Base-by-base conservation (phyloP, 257 asterid species). In the Ocimum tenuiflorum region DNA sequence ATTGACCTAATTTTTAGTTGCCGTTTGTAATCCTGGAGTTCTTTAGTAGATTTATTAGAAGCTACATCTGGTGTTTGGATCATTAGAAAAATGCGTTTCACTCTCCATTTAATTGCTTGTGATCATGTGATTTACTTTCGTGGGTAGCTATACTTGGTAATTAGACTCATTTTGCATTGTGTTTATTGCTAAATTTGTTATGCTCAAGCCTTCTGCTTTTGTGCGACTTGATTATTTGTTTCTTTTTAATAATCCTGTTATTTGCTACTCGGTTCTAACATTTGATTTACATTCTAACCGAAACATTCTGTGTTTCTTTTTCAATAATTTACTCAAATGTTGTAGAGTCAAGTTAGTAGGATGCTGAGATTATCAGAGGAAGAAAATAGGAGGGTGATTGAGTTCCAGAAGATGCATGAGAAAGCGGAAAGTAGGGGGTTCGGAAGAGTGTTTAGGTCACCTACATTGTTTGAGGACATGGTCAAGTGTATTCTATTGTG, bases 381-480 rank as follows among this genome's bases (percentile, higher is more conserved):
- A 67, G 97, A 91, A 49, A 59, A 77, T 66, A 56, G 24, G 72
- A 78, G 68, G 74, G 79, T 88, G 78, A 73, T 73, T 62, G 82
- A 80, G 72, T 91, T 91, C 69, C 91, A 81, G 47, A 77, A 80
- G 71, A 69, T 88, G 38, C 80, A 79, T n/a, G 62, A 66, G 39
- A 75, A 81, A 75, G 91, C 96, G 2, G 79, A 83, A 67, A 68
- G 41, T 63, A 78, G 74, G 68, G 88, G 87, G 17, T 82, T 88
- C 20, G 96, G 97, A 18, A 82, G 97, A 80, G 69, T 91, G 46
- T 86, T 91, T 15, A 81, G 96, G 14, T 91, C 97, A 6, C 97
- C 97, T 17, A 86, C 95, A 0, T 82, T 91, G 89, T 88, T 91
- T 68, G 97, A 91, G 77, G 97, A 91, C 77, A 88, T 91, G 91